A percentile compares a stretch with the other conserved stretches of the same genome.
phyloP scores from a whole-genome alignment of 2,329 filamentous ascomycete genomes.

The Diaporthe velutina region DNA sequence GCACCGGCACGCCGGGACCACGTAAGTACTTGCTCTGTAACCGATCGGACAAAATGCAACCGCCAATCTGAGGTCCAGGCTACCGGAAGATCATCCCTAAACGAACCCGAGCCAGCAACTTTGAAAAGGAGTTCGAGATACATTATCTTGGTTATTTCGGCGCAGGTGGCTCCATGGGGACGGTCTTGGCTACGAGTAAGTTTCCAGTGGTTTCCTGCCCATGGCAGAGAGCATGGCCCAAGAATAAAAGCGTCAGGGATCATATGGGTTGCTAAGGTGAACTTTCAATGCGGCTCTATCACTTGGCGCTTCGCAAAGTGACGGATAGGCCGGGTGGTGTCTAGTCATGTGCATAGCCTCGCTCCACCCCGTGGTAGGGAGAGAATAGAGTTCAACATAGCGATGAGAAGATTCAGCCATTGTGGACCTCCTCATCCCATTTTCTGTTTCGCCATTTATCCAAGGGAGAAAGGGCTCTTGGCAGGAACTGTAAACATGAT shows the following conservation, averaged over 20 bases:
- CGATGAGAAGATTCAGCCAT: conserved; percentile 3
- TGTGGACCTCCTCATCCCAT: conserved; percentile 21
- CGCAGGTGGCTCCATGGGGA: background rate
- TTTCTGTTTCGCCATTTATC: conserved; percentile 19
- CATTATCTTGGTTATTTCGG: background rate
- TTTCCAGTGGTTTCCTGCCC: background rate
- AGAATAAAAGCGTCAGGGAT: conserved; percentile 17
- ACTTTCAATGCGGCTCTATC: conserved; percentile 25
- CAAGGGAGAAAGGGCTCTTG: conserved; percentile 17
- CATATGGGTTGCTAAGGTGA: conserved; percentile 5
- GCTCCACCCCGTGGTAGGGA: background rate
- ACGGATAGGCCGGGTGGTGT: conserved; percentile 6
- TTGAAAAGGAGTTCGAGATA: background rate
- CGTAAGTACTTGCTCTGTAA: background rate
- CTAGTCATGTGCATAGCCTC: conserved; percentile 22
- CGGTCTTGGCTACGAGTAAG: conserved; percentile 22
- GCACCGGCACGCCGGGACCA: background rate
- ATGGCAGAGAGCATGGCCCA: background rate
- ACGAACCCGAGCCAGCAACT: background rate
- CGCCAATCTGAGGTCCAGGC: too few species aligned
- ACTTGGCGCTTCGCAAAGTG: conserved; percentile 6
- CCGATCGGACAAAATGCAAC: background rate
- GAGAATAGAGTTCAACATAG: conserved; percentile 11
- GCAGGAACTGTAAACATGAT: conserved; percentile 23
- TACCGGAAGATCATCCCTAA: background rate